Evolutionary conservation across 805 yeast species (phyloP).

Genomic region (Wickerhamomyces rabaulensis): DNA sequence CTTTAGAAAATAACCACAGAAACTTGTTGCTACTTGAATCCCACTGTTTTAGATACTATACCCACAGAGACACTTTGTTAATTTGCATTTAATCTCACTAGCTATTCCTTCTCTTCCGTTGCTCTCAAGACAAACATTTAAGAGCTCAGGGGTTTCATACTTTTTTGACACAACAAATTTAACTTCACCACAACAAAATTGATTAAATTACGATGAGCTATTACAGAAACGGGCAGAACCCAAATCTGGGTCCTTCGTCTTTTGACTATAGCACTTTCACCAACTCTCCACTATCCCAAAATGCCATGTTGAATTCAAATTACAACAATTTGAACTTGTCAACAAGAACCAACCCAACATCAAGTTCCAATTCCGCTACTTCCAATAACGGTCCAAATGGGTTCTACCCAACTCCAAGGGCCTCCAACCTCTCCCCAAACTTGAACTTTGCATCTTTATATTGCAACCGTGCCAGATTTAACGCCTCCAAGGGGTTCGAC

Average conservation of each 20-base stretch:
- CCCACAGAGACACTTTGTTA: neutral
- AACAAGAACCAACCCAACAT: conserved; percentile 4
- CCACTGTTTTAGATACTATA: neutral
- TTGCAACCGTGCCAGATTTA: conserved; percentile 48
- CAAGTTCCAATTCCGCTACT: neutral
- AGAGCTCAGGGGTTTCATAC: neutral
- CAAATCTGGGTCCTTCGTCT: neutral
- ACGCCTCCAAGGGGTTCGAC: conserved; percentile 56
- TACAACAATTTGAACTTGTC: conserved; percentile 20
- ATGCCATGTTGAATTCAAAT: neutral
- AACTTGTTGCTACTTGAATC: neutral
- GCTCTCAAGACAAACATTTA: neutral
- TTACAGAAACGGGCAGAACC: neutral
- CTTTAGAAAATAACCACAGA: neutral
- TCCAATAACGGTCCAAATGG: neutral
- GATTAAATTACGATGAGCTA: neutral
- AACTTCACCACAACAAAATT: neutral
- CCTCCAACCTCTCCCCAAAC: conserved; percentile 15
- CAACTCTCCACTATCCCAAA: conserved; percentile 1
- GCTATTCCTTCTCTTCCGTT: neutral
- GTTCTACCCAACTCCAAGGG: conserved; percentile 18
- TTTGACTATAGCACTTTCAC: neutral
- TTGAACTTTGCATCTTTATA: conserved; percentile 31
- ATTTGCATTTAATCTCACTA: neutral
- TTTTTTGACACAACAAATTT: neutral